Conservation (phyloP, 352 stramenopile genomes). For the Globisporangium solare region DNA sequence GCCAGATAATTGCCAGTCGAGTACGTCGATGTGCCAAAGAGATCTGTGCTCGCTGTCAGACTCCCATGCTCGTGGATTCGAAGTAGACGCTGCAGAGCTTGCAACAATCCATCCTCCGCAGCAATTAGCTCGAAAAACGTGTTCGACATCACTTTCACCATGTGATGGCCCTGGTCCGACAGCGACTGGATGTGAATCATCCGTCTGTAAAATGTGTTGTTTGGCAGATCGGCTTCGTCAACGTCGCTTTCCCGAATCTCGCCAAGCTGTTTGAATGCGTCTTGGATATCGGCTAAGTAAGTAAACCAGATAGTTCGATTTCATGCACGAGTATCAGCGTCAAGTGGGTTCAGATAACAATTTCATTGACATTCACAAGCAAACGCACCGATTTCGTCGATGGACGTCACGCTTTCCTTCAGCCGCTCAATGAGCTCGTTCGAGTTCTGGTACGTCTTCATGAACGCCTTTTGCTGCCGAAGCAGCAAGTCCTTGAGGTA, state of each 20-base stretch:
- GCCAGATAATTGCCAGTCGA: conserved; percentile 13
- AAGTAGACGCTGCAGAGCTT: conserved; percentile 50
- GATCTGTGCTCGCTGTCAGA: conserved; percentile 23
- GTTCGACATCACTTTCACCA: conserved; percentile 43
- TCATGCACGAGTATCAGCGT: no score
- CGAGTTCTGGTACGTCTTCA: conserved; percentile 39
- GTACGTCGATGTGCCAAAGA: conserved; percentile 31
- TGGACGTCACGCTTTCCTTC: conserved; percentile 37
- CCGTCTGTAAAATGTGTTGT: conserved; percentile 60
- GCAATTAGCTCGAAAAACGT: conserved; percentile 55
- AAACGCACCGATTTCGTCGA: conserved; percentile 66
- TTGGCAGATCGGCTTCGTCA: conserved; percentile 38
- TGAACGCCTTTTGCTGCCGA: conserved; percentile 56
- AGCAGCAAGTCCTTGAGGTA: conserved; percentile 75
- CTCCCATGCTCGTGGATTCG: conserved; percentile 40
- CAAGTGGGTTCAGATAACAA: no score
- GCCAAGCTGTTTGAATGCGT: conserved; percentile 58
- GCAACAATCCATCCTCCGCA: conserved; percentile 46
- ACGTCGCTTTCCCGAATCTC: conserved; percentile 37
- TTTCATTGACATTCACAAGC: background rate
- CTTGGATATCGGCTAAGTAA: conserved; percentile 64
- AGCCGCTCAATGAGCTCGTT: conserved; percentile 44
- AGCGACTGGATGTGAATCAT: conserved; percentile 67
- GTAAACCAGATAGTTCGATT: background rate
- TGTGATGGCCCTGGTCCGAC: conserved; percentile 60